Conservation (phyloP, 2,329 filamentous ascomycete genomes). For the Macrophomina pseudophaseolina region DNA sequence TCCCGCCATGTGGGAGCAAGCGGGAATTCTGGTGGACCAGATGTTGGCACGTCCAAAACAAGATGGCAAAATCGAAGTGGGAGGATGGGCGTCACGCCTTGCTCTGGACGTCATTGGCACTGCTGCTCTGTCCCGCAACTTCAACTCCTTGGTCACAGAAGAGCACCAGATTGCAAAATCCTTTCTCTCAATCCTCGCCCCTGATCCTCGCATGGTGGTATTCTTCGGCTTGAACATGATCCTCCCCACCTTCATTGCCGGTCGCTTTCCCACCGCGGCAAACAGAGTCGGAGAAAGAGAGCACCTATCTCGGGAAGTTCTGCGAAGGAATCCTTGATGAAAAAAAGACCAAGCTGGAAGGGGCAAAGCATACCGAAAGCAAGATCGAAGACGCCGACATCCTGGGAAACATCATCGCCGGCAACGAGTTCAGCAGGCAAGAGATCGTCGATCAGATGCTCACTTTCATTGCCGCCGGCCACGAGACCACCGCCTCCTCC, state of each 20-base stretch:
- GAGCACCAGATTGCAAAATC: slow-evolving; percentile 38
- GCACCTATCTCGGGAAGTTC: slow-evolving; percentile 40
- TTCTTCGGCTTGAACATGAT: slow-evolving; percentile 40
- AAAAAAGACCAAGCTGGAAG: slow-evolving; percentile 41
- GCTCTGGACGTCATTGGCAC: slow-evolving; percentile 45
- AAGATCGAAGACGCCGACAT: slow-evolving; percentile 36
- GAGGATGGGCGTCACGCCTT: slow-evolving; percentile 40
- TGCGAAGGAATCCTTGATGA: slow-evolving; percentile 49
- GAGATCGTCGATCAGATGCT: slow-evolving; percentile 55
- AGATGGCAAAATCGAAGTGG: slow-evolving; percentile 37
- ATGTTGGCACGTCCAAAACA: slow-evolving; percentile 52
- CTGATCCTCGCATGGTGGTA: slow-evolving; percentile 32
- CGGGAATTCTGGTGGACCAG: not conserved
- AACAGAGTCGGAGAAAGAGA: slow-evolving; percentile 46
- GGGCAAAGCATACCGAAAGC: not conserved
- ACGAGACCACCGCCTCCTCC: slow-evolving; percentile 74
- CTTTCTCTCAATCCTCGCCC: slow-evolving; percentile 42
- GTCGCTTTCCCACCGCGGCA: slow-evolving; percentile 51
- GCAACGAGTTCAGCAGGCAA: slow-evolving; percentile 50
- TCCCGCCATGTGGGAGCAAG: slow-evolving; percentile 71
- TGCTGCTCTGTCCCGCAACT: slow-evolving; percentile 41
- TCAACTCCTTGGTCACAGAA: slow-evolving; percentile 38
- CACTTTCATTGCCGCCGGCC: slow-evolving; percentile 58
- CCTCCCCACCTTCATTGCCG: slow-evolving; percentile 44
- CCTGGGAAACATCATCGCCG: slow-evolving; percentile 52